Base-by-base conservation (phyloP, 352 stramenopile species). In the Phytophthora fragariaefolia region DNA sequence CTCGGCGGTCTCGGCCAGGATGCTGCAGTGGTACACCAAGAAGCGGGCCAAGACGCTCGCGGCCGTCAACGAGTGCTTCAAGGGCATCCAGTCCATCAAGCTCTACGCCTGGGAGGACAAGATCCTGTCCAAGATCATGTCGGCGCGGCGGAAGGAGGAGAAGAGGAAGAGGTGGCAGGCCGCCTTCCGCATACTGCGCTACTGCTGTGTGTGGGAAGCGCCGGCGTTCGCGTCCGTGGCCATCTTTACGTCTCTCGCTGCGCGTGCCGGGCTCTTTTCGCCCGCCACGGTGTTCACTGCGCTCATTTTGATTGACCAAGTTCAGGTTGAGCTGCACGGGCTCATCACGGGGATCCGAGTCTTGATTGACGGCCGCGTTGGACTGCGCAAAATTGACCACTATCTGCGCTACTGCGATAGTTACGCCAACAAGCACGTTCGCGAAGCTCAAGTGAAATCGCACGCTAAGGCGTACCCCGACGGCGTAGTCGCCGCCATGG, bases 31-130 rank as follows among this genome's bases (percentile, higher is more conserved):
- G 58, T 78, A 72, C 58, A 76, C 71, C 15, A 80, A 82, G 68
- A 79, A 80, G 46, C 61, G 69, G 18, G 55, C 64, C 9, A 79
- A 79, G 61, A 80, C 69, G 40, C 47, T 80, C 22, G 73, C 73
- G 8, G 51, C 58, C 2, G 63, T 83, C 22, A 71, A 74, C 47
- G 75, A 80, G 59, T 80, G 75, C 26, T 80, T 83, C 42, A 76
- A 80, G 43, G 68, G 72, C 20, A 79, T 83, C 23, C 72, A 80
- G 34, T 73, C 69, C 2, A 68, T 83, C 34, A 83, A 83, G 40
- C 23, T 83, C 20, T 66, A 83, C 48, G 72, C 75, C 18, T 83
- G 75, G 75, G 75, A 83, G 56, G 58, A 74, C 58, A 80, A 80
- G 45, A 73, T 77, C 12, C 26, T 73, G 32, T 54, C 66, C 40